Evolutionary conservation across 805 yeast species (phyloP).

Genomic region (Yamadazyma insecticola): DNA sequence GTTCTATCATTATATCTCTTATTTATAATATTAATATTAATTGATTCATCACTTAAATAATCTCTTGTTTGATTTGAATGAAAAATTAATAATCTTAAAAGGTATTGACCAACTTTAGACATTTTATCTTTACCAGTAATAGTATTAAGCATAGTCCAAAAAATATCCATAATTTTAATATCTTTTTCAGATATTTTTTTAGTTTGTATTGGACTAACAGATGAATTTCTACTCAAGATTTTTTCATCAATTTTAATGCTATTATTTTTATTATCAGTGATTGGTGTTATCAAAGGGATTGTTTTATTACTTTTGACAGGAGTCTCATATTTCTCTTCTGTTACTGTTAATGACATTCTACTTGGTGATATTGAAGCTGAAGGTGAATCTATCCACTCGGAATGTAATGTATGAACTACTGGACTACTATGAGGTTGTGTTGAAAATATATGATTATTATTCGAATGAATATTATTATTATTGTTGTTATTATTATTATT

Average conservation of each 20-base stretch:
- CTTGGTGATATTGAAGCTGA: conserved; percentile 11
- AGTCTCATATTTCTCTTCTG: conserved; percentile 9
- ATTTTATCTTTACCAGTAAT: conserved; percentile 68
- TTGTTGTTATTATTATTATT: no score
- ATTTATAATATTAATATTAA: conserved; percentile 29
- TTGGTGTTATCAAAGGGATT: conserved; percentile 11
- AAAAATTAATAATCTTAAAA: conserved; percentile 47
- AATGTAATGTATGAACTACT: conserved; percentile 14
- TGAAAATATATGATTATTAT: background rate
- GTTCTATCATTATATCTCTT: conserved; percentile 26
- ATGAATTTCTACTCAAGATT: conserved; percentile 11
- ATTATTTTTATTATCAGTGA: conserved; percentile 6
- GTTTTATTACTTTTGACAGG: conserved; percentile 8
- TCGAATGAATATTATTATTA: conserved; percentile 2
- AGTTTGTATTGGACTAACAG: conserved; percentile 3
- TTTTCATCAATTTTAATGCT: conserved; percentile 7
- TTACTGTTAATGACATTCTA: conserved; percentile 12
- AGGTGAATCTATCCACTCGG: conserved; percentile 24
- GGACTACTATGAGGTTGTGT: conserved; percentile 9
- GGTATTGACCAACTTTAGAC: conserved; percentile 60
- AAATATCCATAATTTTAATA: conserved; percentile 30
- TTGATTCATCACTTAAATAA: conserved; percentile 27
- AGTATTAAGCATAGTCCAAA: conserved; percentile 46
- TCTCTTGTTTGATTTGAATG: conserved; percentile 40
- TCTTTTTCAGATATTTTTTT: conserved; percentile 1